phyloP scores from a whole-genome alignment of 495 filamentous ascomycete species.

The Lophiotrema nucula region DNA sequence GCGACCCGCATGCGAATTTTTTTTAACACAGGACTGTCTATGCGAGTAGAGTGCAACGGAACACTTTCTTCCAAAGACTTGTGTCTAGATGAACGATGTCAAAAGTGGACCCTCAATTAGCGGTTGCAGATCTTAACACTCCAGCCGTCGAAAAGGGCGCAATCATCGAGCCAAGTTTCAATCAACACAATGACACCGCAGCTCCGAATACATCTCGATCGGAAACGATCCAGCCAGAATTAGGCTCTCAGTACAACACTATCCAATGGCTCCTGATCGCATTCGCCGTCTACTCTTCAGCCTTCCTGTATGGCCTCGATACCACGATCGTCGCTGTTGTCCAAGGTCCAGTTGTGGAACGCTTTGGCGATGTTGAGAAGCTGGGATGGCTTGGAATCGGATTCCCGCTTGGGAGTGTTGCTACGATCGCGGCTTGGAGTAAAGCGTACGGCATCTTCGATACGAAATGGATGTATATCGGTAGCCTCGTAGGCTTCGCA shows the following conservation, averaged over 20 bases:
- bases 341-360: conserved; percentile 36
- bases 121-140: no score
- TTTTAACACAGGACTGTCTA: no score
- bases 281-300: conserved; percentile 29
- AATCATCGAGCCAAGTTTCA: no score
- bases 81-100: no score
- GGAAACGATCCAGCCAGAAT: no score
- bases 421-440: conserved; percentile 30
- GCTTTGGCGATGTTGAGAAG: conserved; percentile 36
- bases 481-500: conserved; percentile 29
- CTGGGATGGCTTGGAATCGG: conserved; percentile 35
- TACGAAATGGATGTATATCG: conserved; percentile 33
- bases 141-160: no score
- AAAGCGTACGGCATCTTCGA: conserved; percentile 33
- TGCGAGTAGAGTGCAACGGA: no score
- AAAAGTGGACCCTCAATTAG: no score
- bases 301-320: conserved; percentile 44
- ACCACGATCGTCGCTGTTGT: conserved; percentile 46
- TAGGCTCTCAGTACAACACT: background rate
- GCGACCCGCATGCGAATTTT: no score
- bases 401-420: conserved; percentile 33
- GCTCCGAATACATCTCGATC: no score
- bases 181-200: no score
- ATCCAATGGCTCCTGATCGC: conserved; percentile 32
- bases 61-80: no score